Base-by-base conservation (phyloP, 169 alveolate genomes). In the Eimeria tenella region DNA sequence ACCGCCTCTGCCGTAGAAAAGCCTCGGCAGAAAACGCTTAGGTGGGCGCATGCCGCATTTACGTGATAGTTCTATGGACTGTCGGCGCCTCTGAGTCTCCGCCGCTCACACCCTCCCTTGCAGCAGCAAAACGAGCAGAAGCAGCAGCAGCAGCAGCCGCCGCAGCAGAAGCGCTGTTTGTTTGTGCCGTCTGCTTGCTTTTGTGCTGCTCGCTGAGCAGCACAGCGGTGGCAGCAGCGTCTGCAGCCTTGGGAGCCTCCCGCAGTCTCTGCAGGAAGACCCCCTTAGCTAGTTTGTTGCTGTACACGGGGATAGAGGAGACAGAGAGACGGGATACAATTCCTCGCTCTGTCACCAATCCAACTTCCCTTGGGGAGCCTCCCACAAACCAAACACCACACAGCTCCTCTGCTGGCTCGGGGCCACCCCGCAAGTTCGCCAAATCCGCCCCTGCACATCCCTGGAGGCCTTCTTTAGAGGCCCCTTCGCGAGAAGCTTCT, bases 201-300 rank as follows among this genome's bases (percentile, higher is more conserved):
- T 31, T 31, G 42, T 31, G 68, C 68, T 58, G 68, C 68, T 58
- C 68, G 68, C 19, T 13, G 19, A 58, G 68, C 68, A 58, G 68
- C 68, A 58, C 68, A 68, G 77, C 77, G n/a, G 77, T 23, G n/a
- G 49, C 31, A 68, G 77, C 77, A 68, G 77, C 77, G 31, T 11
- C 77, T 13, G 31, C 49, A 17, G 77, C 77, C n/a, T 11, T 10
- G 13, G 49, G 77, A 58, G 68, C 68, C 31, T 68, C 31, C 31
- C n/a, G n/a, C 77, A 68, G 77, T n/a, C n/a, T 68, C 31, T 17
- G 77, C 49, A 68, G 77, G 77, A 23, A 7, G 9, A n/a, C 77
- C 3, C 77, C 77, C 9, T 8, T 11, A 10, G 77, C n/a, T 15
- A 15, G 77, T n/a, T n/a, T 68, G 49, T 68, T 11, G 49, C 49